Evolutionary conservation across 1,284 basidiomycete genomes (phyloP).

Genomic region (Tylopilus sp.): DNA sequence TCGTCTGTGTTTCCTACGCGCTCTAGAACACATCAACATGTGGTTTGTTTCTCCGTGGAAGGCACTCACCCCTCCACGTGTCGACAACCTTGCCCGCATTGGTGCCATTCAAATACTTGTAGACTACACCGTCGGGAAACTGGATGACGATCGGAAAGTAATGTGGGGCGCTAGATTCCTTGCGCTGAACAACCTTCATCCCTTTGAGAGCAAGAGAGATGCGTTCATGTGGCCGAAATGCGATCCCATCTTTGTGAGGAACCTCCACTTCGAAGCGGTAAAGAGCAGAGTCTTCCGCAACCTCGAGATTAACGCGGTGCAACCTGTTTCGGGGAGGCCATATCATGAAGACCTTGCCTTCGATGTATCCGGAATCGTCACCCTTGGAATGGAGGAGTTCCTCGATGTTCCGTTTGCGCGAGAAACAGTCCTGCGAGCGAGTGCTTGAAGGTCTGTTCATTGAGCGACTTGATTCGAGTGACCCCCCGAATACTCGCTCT

Average conservation of each 20-base stretch:
- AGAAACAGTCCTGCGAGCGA: constrained; percentile 16
- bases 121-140: constrained; percentile 38
- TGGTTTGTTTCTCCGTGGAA: neutral
- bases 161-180: constrained; percentile 29
- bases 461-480: neutral
- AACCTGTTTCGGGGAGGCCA: constrained; percentile 35
- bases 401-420: constrained; percentile 21
- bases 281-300: constrained; percentile 15
- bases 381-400: constrained; percentile 20
- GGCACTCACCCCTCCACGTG: constrained; percentile 40
- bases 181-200: constrained; percentile 25
- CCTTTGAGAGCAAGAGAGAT: constrained; percentile 46
- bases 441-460: constrained; percentile 13
- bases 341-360: constrained; percentile 42
- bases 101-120: constrained; percentile 34
- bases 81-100: constrained; percentile 33
- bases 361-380: constrained; percentile 36
- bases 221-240: constrained; percentile 36
- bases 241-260: constrained; percentile 28
- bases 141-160: constrained; percentile 37
- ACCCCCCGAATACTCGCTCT: constrained; percentile 17
- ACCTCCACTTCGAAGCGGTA: constrained; percentile 40
- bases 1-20: constrained; percentile 23
- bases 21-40: neutral
- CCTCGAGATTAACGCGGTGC: constrained; percentile 29